phyloP scores from a whole-genome alignment of 495 filamentous ascomycete genomes.

The Rhypophila decipiens region DNA sequence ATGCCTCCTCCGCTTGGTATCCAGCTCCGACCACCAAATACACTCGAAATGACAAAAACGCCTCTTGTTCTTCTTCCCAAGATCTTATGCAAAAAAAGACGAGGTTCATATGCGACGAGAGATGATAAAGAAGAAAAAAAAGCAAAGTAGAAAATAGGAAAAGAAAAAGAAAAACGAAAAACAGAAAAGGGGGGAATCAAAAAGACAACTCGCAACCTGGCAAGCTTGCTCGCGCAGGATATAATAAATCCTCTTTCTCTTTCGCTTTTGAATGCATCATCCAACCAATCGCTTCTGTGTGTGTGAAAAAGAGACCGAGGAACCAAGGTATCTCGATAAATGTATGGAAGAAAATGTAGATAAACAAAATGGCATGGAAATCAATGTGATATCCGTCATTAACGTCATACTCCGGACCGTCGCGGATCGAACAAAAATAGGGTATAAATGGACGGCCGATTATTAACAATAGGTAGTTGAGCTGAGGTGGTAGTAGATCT shows the following conservation, averaged over 20 bases:
- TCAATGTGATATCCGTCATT: slow-evolving; percentile 6
- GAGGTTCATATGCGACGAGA: background rate
- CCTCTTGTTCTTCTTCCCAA: background rate
- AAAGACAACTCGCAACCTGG: background rate
- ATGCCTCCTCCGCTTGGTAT: too few relatives aligned
- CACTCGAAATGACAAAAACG: too few relatives aligned
- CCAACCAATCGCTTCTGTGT: background rate
- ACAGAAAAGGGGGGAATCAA: background rate
- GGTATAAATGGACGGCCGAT: background rate
- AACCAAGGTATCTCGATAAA: background rate
- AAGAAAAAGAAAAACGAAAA: background rate
- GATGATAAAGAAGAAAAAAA: background rate
- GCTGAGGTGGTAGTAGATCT: too few relatives aligned
- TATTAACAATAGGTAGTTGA: background rate
- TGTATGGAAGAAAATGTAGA: background rate
- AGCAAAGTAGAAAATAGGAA: background rate
- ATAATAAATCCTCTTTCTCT: background rate
- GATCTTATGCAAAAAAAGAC: background rate
- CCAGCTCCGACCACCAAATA: too few relatives aligned
- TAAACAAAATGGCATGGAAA: too few relatives aligned
- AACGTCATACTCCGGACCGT: slow-evolving; percentile 1
- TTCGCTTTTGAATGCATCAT: background rate
- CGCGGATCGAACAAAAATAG: background rate
- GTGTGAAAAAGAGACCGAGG: background rate
- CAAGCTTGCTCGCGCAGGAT: background rate